Base-by-base conservation (phyloP, 2,329 filamentous ascomycete species). In the Rutstroemia sydowiana region DNA sequence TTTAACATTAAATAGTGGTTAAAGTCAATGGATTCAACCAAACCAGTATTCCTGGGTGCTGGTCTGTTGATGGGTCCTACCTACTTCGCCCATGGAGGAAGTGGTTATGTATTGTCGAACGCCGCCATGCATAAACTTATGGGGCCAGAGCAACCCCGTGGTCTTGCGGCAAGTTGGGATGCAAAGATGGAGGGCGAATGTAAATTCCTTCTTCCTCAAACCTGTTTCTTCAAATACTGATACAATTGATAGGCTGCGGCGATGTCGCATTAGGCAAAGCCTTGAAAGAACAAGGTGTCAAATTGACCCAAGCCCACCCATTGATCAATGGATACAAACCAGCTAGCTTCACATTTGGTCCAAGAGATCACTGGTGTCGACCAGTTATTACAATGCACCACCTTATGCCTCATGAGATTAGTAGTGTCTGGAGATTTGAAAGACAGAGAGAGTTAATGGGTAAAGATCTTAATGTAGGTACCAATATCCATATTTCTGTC, bases 371-470 rank as follows among this genome's bases (percentile, higher is more conserved):
- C 55, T 80, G 77, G 76, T 80, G 77, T 55, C 73, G 79, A 59
- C 76, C 77, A 5, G 69, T 78, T n/a, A 61, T 80, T 37, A 78
- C 76, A 3, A 77, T 80, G 74, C 76, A 79, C 58, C 75, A 78
- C 58, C 71, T 80, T 63, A 71, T 72, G 43, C 68, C 75, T 8
- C 71, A 76, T 57, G 76, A 80, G 59, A 70, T 78, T 42, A 75
- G 70, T 56, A 66, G 61, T 39, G 69, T 78, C 31, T 80, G 76
- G 74, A 70, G 76, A 50, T 79, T 72, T 52, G 77, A 80, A 60
- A 71, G 77, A 61, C 45, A 52, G 45, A 57, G 61, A 42, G 56
- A 57, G 32, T 47, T 55, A 10, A 47, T 57, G 13, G 14, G 26
- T 10, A 53, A 49, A 20, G 53, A 45, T 16, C 21, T 45, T 1